phyloP scores from a whole-genome alignment of 176 grass and related monocot species.

The Paspalum vaginatum region DNA sequence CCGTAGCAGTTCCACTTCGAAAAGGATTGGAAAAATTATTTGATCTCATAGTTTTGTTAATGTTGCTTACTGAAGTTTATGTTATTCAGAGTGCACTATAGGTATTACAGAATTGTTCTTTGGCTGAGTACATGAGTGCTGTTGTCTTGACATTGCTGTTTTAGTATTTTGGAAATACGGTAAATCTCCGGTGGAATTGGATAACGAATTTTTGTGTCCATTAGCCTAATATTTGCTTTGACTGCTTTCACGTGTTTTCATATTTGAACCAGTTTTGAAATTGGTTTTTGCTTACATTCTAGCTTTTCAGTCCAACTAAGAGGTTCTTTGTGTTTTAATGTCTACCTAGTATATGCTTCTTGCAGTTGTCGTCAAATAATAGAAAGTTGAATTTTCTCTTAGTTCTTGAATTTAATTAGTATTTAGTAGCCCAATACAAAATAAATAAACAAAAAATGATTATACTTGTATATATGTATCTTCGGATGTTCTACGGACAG shows the following conservation, averaged over 20 bases:
- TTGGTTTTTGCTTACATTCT: background rate
- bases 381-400: background rate
- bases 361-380: background rate
- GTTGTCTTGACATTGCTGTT: background rate
- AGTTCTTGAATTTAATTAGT: background rate
- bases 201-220: background rate
- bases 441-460: no score
- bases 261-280: background rate
- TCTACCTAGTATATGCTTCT: background rate
- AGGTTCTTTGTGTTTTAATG: background rate
- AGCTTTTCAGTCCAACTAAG: background rate
- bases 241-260: no score
- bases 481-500: background rate
- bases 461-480: background rate
- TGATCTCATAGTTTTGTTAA: background rate
- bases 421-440: background rate
- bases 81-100: background rate
- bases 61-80: background rate
- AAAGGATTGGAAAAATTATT: background rate
- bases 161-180: background rate
- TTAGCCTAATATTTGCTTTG: background rate
- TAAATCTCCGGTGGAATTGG: background rate
- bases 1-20: background rate
- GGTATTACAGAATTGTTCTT: background rate
- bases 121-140: background rate